A percentile compares a stretch with the other conserved stretches of the same genome.
phyloP scores from a whole-genome alignment of 352 stramenopile genomes.

The Phytophthora capsici region DNA sequence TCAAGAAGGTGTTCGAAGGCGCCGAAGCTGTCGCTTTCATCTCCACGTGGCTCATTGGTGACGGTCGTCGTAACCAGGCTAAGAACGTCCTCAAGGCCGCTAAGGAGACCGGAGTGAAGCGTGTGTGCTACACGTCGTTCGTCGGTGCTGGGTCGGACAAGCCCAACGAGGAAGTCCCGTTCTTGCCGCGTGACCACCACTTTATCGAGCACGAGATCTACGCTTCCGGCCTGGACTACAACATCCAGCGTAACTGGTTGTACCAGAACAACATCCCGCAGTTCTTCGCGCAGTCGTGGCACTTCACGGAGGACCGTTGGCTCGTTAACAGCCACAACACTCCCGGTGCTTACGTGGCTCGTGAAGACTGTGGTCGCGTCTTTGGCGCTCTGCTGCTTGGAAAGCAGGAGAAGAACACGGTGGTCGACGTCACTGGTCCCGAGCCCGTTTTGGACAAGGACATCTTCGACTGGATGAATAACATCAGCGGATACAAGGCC shows the following conservation, averaged over 20 bases:
- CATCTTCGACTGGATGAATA: conserved; percentile 36
- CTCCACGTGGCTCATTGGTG: conserved; percentile 37
- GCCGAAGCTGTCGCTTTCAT: conserved; percentile 35
- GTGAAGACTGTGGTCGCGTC: conserved; percentile 34
- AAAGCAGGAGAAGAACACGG: conserved; percentile 24
- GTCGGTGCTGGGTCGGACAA: conserved; percentile 25
- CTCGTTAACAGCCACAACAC: conserved; percentile 38
- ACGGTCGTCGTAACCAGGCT: conserved; percentile 27
- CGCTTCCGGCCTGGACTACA: conserved; percentile 35
- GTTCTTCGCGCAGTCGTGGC: conserved; percentile 33
- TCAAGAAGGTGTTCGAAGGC: conserved; percentile 34
- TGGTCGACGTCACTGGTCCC: conserved; percentile 32
- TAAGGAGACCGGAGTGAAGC: conserved; percentile 36
- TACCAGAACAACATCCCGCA: conserved; percentile 44
- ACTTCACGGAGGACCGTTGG: conserved; percentile 41
- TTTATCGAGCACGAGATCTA: conserved; percentile 27
- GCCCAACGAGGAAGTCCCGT: conserved; percentile 36
- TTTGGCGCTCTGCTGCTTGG: conserved; percentile 30
- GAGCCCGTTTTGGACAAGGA: conserved; percentile 27
- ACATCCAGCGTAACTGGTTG: conserved; percentile 48
- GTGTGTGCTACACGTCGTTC: conserved; percentile 43
- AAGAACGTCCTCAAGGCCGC: conserved; percentile 26
- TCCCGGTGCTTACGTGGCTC: conserved; percentile 32
- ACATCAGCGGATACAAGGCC: conserved; percentile 28
- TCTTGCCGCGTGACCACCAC: conserved; percentile 40